Base-by-base conservation (phyloP, 2,329 filamentous ascomycete species). In the Epichloe amarillans region DNA sequence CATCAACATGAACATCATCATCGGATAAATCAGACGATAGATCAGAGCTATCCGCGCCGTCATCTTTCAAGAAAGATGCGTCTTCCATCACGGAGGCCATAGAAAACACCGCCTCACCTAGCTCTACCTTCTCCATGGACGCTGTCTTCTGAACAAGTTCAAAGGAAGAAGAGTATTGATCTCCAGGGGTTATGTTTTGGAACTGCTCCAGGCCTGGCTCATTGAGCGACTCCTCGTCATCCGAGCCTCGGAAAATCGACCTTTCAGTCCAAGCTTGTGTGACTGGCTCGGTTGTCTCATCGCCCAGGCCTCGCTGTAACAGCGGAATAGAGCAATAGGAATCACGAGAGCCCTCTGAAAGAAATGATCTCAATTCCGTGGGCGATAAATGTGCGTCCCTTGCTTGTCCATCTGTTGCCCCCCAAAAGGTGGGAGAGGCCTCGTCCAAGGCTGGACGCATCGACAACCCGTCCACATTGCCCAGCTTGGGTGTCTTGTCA, bases 301-400 rank as follows among this genome's bases (percentile, higher is more conserved):
- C 75, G 0, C 72, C 74, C 33, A 75, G 62, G 3, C 77, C 85
- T 47, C 85, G 79, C 54, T 91, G 84, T 12, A 94, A 74, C 7
- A 93, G 73, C 4, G 88, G 87, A 36, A 83, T 81, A 0, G 86
- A 90, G 39, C 79, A 83, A 62, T 88, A 89, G 0, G 86, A 91
- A 47, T 83, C 81, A 30, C 80, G 76, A 0, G 87, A 89, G 51
- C 77, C 78, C 14, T 79, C 75, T 1, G 78, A 79, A 3, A 78
- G 55, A 56, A 77, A 74, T 0, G 76, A 79, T 39, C 62, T 66
- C 2, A 66, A 64, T 21, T 68, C 69, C 2, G 67, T 69, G 4
- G 53, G 47, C 8, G 63, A 61, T 26, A 59, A 56, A 14, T 58
- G 58, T 4, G 59, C 55, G 1, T 59, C 55, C n/a, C 58, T 55